Conservation (phyloP, 305 asterid genomes). For the Solanum hybrid region DNA sequence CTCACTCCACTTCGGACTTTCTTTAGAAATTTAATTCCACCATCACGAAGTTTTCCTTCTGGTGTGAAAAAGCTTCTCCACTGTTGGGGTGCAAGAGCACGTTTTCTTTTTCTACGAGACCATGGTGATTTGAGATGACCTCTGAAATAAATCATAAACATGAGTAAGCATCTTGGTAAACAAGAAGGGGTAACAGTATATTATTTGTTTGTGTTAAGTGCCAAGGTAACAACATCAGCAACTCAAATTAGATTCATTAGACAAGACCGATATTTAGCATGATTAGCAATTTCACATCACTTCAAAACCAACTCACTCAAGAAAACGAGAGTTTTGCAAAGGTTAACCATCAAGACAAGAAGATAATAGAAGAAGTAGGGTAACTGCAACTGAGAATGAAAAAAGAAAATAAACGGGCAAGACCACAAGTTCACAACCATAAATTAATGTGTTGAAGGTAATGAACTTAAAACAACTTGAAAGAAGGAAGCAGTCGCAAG, state of each 20-base stretch:
- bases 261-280: background rate
- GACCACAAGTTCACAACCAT: background rate
- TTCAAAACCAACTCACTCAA: background rate
- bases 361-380: background rate
- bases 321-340: background rate
- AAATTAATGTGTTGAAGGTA: background rate
- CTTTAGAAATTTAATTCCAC: constrained; percentile 75
- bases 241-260: background rate
- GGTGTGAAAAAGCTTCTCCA: constrained; percentile 71
- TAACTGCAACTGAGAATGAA: background rate
- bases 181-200: constrained; percentile 4
- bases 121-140: constrained; percentile 88
- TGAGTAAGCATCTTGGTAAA: constrained; percentile 10
- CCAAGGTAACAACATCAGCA: background rate
- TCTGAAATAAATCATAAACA: constrained; percentile 35
- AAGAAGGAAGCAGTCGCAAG: background rate
- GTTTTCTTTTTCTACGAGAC: constrained; percentile 86
- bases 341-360: background rate
- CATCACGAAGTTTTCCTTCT: constrained; percentile 79
- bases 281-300: background rate
- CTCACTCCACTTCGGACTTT: constrained; percentile 95
- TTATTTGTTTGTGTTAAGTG: background rate
- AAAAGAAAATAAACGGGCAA: background rate
- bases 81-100: constrained; percentile 59
- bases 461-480: background rate